These are phyloP conservation scores for Agrostemma githago DNA, from an alignment of 148 eudicot genomes.

Conservation along the genomic window DNA sequence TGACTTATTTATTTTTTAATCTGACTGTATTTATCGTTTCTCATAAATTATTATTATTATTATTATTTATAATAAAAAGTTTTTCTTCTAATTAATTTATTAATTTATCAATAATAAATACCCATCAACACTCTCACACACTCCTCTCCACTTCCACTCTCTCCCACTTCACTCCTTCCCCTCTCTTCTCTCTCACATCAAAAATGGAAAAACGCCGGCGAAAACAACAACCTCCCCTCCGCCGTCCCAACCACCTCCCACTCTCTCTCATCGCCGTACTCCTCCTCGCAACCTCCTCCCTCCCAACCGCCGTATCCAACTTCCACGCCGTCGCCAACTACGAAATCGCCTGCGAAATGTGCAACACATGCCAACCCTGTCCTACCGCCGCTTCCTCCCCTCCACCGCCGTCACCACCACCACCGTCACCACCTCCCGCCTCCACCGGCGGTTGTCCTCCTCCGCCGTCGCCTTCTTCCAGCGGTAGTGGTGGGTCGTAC, in stretches of 20 bases:
- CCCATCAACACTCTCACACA: neutral
- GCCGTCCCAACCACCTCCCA: neutral
- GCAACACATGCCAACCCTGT: conserved; percentile 44
- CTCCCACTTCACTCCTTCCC: conserved; percentile 3
- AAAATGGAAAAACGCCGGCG: conserved; percentile 19
- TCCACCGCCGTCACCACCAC: conserved; percentile 27
- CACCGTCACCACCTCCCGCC: conserved; percentile 29
- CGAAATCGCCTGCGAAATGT: conserved; percentile 58
- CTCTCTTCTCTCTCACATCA: neutral
- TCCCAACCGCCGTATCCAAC: conserved; percentile 21
- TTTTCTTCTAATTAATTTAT: neutral
- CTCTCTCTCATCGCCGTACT: neutral
- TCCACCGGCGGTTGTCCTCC: conserved; percentile 20
- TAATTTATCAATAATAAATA: neutral
- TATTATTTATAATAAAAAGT: too few relatives aligned
- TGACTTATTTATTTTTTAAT: too few relatives aligned
- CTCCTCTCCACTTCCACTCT: neutral
- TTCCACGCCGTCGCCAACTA: conserved; percentile 48
- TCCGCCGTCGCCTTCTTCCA: conserved; percentile 30
- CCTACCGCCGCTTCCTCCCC: conserved; percentile 25
- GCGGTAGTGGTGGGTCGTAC: conserved; percentile 16
- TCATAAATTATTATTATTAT: too few relatives aligned
- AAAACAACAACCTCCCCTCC: neutral
- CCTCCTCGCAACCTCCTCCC: conserved; percentile 10
- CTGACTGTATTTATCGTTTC: too few relatives aligned